Evolutionary conservation across 1,284 basidiomycete genomes (phyloP), one percentile per base, ranked within the genome.

Genomic region (Agaricales sp.): DNA sequence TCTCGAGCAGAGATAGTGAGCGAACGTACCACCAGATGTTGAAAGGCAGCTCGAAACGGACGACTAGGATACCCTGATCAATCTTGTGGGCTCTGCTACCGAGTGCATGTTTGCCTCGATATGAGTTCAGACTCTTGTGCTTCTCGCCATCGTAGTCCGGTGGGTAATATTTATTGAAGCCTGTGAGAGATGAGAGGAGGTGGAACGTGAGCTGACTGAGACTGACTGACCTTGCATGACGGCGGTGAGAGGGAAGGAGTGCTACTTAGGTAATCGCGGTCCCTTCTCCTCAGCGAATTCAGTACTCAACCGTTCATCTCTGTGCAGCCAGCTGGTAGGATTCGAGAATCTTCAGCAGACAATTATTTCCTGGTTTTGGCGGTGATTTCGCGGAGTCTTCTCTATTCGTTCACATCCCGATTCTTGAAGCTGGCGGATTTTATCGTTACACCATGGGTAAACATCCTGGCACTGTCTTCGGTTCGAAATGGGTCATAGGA

Each of bases 1-100:
- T 37, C 30, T 11, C 11, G 11, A 22, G 6, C 22, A 23, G 44
- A 18, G 20, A 8, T n/a, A 11, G 18, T 20, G 43, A 44, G 8
- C n/a, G 22, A 14, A 69, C 81, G 45, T 70, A 92, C 86, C 95
- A 99, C 93, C 94, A 97, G 56, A 97, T 92, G 62, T 96, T 93
- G 71, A 94, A 99, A 0, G 95, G 95, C 4, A 98, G 68, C 62
- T 95, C 92, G 59, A 95, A 94, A 21, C 95, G 87, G 24, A 88
- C 89, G 47, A 97, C 89, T 30, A 98, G 74, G 53, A 97, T 92
- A 0, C 94, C 95, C 64, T 95, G 82, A 65, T 94, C 91, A 44
- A 97, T 71, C 68, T 96, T 95, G 38, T 90, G 76, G 19, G 94
- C 96, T 52, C 95, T 75, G 62, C 90, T 87, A 8, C 92, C 93